Conservation (phyloP, 129 eudicot species). For the Saposhnikovia divaricata region DNA sequence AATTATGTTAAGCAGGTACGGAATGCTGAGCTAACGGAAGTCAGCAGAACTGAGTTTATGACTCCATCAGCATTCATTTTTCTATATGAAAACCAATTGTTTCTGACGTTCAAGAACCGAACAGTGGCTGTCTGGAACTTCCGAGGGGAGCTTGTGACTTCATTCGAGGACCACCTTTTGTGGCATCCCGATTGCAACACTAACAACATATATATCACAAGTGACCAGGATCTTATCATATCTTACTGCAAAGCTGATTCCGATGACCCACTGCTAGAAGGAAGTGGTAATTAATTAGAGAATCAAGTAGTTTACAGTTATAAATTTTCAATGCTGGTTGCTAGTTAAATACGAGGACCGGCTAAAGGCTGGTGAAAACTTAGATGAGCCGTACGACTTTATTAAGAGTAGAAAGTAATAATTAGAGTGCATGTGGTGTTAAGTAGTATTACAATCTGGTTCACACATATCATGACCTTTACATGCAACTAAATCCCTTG, state of each 20-base stretch:
- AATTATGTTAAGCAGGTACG: conserved; percentile 1
- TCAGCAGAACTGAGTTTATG: conserved; percentile 18
- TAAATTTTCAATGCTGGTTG: not conserved
- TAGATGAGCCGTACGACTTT: not conserved
- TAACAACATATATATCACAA: conserved; percentile 55
- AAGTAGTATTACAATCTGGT: not conserved
- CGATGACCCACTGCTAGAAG: conserved; percentile 44
- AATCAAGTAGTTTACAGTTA: not conserved
- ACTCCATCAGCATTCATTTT: conserved; percentile 21
- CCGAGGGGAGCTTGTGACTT: conserved; percentile 60
- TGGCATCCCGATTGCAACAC: conserved; percentile 75
- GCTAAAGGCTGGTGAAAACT: not conserved
- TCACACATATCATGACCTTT: not conserved
- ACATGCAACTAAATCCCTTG: not conserved
- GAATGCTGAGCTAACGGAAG: conserved; percentile 15
- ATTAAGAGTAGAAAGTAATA: not conserved
- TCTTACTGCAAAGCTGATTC: conserved; percentile 65
- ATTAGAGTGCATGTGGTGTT: not conserved
- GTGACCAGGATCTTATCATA: conserved; percentile 60
- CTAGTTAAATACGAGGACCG: not conserved
- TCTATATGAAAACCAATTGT: conserved; percentile 30
- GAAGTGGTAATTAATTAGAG: conserved; percentile 26
- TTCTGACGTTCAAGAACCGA: conserved; percentile 48
- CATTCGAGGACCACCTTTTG: conserved; percentile 62
- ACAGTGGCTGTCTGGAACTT: conserved; percentile 69